These are phyloP conservation scores for Neurospora cerealis DNA, from an alignment of 495 filamentous ascomycete species.

Conservation along the genomic window DNA sequence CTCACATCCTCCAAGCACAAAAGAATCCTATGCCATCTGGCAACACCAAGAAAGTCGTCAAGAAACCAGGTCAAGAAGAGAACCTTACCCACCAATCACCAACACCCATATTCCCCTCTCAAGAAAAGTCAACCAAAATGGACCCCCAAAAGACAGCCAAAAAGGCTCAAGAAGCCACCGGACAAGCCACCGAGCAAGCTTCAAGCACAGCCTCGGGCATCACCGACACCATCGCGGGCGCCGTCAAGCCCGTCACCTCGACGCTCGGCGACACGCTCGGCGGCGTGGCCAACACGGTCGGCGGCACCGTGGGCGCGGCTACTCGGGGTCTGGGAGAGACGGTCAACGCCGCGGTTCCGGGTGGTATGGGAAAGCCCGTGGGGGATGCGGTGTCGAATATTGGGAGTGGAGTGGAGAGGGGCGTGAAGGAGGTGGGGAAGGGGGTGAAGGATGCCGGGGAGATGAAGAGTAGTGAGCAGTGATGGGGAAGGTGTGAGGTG, in stretches of 20 bases:
- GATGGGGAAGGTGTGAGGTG: background rate
- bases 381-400: conserved; percentile 50
- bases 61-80: background rate
- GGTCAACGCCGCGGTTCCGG: conserved; percentile 46
- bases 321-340: conserved; percentile 52
- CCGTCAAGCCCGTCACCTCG: conserved; percentile 47
- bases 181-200: conserved; percentile 23
- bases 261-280: conserved; percentile 37
- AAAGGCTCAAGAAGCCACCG: background rate
- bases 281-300: conserved; percentile 47
- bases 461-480: conserved; percentile 30
- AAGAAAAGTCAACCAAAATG: no score
- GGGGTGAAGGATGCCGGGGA: conserved; percentile 56
- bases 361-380: conserved; percentile 48
- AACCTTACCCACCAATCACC: background rate
- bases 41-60: background rate
- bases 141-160: conserved; percentile 1
- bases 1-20: background rate
- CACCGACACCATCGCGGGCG: conserved; percentile 49
- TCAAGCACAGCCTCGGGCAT: conserved; percentile 43
- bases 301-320: conserved; percentile 54
- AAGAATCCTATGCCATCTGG: background rate
- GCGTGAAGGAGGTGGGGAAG: conserved; percentile 39
- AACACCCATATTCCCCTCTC: background rate
- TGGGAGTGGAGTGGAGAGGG: conserved; percentile 46